Evolutionary conservation across 208 protist species (phyloP).

Genomic region (Blastocrithidia nonstop): DNA sequence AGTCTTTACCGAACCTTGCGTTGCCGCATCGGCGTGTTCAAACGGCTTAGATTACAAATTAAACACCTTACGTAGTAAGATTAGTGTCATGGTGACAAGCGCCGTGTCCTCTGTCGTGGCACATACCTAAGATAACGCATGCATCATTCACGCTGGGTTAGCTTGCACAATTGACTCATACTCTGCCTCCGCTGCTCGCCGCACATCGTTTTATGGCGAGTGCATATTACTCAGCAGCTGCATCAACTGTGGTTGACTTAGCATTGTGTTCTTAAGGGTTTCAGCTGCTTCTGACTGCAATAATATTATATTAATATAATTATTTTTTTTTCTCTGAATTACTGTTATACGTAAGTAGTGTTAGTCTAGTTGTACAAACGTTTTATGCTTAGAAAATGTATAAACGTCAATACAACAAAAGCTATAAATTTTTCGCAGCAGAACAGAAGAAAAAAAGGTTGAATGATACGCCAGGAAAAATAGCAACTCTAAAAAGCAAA

Average conservation of each 20-base stretch:
- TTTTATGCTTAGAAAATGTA: background rate
- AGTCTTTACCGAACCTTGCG: slow-evolving; percentile 28
- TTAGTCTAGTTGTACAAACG: background rate
- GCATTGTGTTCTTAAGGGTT: slow-evolving; percentile 6
- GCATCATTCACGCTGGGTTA: slow-evolving; percentile 44
- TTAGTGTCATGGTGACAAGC: slow-evolving; percentile 33
- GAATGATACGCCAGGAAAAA: too few relatives aligned
- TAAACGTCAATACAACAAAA: background rate
- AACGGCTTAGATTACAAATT: slow-evolving; percentile 32
- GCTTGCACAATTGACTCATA: slow-evolving; percentile 28
- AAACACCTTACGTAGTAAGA: slow-evolving; percentile 65
- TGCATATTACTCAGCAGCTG: slow-evolving; percentile 25
- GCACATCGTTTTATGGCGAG: slow-evolving; percentile 43
- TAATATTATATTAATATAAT: slow-evolving; percentile 3
- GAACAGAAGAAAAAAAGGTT: too few relatives aligned
- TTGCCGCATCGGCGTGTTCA: slow-evolving; percentile 16
- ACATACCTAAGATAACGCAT: slow-evolving; percentile 34
- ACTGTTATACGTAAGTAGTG: background rate
- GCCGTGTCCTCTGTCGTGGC: slow-evolving; percentile 13
- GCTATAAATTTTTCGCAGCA: background rate
- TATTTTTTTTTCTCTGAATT: background rate
- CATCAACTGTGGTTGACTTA: slow-evolving; percentile 30
- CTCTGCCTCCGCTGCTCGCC: slow-evolving; percentile 54
- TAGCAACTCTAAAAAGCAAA: too few relatives aligned
- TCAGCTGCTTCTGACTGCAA: background rate